Base-by-base conservation (phyloP, 208 protist genomes). In the Crithidia bombi region DNA sequence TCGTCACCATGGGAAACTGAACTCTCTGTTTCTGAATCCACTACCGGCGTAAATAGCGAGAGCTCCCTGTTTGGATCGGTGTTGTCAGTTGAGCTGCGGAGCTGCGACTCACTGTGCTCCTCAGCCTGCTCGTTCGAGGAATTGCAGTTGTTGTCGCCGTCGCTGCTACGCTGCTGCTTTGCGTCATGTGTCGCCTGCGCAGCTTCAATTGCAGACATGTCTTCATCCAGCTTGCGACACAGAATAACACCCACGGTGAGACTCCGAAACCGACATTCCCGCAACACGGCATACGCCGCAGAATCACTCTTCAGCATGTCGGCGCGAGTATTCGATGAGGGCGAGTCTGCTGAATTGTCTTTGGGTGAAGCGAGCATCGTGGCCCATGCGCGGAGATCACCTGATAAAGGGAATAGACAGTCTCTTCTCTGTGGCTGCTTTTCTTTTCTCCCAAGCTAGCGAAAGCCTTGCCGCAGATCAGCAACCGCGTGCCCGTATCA, bases 211-310 rank as follows among this genome's bases (percentile, higher is more conserved):
- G 19, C 49, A 50, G 56, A 52, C 56, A 77, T 65, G 35, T 5
- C 39, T 10, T 47, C 56, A 33, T 70, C 64, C 19, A 77, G 21
- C 12, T 57, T 9, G 5, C 57, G 54, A n/a, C 38, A 30, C 14
- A 70, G 6, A 43, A 65, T 30, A 32, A 21, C 28, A 2, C 39
- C 41, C 17, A 61, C 28, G 32, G 67, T 21, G 19, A 70, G 49
- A 23, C 46, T 77, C 1, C 63, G 55, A 26, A 59, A 41, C 17
- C 62, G 63, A 38, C 71, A 77, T n/a, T 65, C 64, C 30, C 62
- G 32, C 28, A 69, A 36, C 30, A 77, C 71, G 12, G 63, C 64
- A n/a, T 65, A 52, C 23, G 50, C 47, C 30, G 32, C 54, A 0
- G 71, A 43, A 30, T 77, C 64, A 26, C 30, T 50, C 36, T 25